Conservation (phyloP, 345 rosid species). For the Lumnitzera littorea region DNA sequence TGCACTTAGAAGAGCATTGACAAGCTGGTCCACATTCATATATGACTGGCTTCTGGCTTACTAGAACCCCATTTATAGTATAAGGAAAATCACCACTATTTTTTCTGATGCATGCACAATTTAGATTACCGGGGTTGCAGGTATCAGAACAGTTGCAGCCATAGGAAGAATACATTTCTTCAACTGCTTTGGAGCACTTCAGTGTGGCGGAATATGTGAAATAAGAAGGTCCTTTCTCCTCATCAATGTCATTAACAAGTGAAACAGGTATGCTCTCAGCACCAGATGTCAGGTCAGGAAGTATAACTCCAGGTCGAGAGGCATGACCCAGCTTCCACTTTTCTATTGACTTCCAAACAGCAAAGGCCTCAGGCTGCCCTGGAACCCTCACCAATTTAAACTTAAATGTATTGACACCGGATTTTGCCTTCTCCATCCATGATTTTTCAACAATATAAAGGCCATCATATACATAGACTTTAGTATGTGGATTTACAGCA, state of each 20-base stretch:
- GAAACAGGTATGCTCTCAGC: conserved; percentile 66
- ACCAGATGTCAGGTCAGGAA: conserved; percentile 81
- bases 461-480: conserved; percentile 71
- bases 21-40: conserved; percentile 84
- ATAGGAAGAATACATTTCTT: conserved; percentile 15
- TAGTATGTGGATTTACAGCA: conserved; percentile 26
- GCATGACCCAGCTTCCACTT: conserved; percentile 51
- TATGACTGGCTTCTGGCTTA: conserved; percentile 49
- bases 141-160: conserved; percentile 37
- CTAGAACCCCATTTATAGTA: conserved; percentile 50
- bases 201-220: conserved; percentile 52
- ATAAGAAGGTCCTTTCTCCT: conserved; percentile 70
- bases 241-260: conserved; percentile 84
- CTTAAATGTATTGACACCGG: conserved; percentile 72
- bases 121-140: conserved; percentile 58
- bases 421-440: conserved; percentile 73
- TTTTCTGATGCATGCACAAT: conserved; percentile 66
- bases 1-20: conserved; percentile 60
- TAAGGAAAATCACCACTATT: conserved; percentile 69
- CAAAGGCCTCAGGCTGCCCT: conserved; percentile 61
- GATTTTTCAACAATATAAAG: conserved; percentile 61
- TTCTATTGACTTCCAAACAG: conserved; percentile 57
- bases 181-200: conserved; percentile 42
- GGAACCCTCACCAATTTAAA: conserved; percentile 57
- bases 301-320: conserved; percentile 50